Evolutionary conservation across 1,139 yeast species (phyloP), one percentile per base, ranked within the genome.

Genomic region (Geotrichum bryndzae): DNA sequence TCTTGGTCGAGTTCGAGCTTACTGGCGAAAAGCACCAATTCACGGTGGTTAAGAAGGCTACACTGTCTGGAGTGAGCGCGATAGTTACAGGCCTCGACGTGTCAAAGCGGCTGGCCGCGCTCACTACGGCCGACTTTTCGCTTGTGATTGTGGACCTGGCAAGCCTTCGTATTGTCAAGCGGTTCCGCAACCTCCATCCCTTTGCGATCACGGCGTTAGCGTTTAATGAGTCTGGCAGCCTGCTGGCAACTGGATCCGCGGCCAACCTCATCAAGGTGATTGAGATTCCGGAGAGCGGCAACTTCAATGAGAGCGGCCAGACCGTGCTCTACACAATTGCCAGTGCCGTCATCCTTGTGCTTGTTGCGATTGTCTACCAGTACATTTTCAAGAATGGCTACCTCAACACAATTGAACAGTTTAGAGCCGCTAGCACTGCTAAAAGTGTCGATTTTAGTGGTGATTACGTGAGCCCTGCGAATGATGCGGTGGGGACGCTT

Each of bases 181-280:
- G 80, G 6, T 77, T 85, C 64, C 80, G 80, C 58, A 82, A 86
- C 64, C 85, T 87, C 57, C 98, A 92, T 72, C 78, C 82, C 8
- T 88, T 90, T 73, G 94, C 96, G 11, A 86, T 92, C 59, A 92
- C 97, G 0, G 81, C 84, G 58, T 83, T 90, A 11, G 79, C 84
- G 0, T 84, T 91, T 64, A 86, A 90, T 18, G 87, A 90, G 10
- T 82, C 84, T 68, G 92, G 94, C 15, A 76, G 82, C 52, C 78
- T 82, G 61, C 76, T 91, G 57, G 96, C 92, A 1, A 83, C 92
- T 18, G 88, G 86, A 0, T 87, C 96, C 56, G 96, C 95, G 1
- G 90, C 96, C 1, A 87, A 88, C 65, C 82, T 90, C 0, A 82
- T 91, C 51, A 84, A 81, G 66, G 84, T 90, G 6, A 76, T 85